Conservation (phyloP, 2,329 filamentous ascomycete species). For the Pestalotiopsis sp. region DNA sequence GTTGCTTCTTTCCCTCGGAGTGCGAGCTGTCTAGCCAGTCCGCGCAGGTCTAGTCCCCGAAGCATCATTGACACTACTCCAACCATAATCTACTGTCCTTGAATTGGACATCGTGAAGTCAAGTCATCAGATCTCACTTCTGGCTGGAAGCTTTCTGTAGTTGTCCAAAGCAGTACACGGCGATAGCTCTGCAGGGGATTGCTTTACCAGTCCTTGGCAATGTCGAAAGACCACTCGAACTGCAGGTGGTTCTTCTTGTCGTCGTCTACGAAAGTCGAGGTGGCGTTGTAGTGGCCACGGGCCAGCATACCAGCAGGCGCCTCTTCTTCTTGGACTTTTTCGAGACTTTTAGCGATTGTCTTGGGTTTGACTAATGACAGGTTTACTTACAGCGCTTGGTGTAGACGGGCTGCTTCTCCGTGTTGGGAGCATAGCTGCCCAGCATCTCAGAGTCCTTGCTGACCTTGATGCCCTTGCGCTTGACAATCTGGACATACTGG, state of each 20-base stretch:
- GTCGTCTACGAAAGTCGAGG: constrained; percentile 92
- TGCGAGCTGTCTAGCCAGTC: not conserved
- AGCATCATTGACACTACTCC: not conserved
- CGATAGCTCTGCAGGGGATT: not conserved
- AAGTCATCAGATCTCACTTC: not conserved
- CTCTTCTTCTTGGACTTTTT: constrained; percentile 84
- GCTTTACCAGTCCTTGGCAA: constrained; percentile 86
- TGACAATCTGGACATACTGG: constrained; percentile 94
- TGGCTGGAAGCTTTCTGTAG: not conserved
- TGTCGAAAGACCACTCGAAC: constrained; percentile 97
- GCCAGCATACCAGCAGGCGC: constrained; percentile 89
- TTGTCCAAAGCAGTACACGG: not conserved
- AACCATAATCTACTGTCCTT: not conserved
- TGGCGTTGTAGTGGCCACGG: constrained; percentile 86
- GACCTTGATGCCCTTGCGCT: constrained; percentile 82
- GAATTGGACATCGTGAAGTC: not conserved
- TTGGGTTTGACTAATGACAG: not conserved
- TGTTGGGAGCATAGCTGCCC: constrained; percentile 93
- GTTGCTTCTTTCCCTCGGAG: not conserved
- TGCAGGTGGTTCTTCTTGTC: constrained; percentile 87
- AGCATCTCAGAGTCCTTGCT: constrained; percentile 99
- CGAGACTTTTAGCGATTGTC: constrained; percentile 9
- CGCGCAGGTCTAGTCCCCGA: not conserved
- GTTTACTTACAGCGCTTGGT: constrained; percentile 82
- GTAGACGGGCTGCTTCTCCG: constrained; percentile 81